These are phyloP conservation scores for Cyclaneusma minus DNA, from an alignment of 2,329 filamentous ascomycete genomes.

Conservation along the genomic window DNA sequence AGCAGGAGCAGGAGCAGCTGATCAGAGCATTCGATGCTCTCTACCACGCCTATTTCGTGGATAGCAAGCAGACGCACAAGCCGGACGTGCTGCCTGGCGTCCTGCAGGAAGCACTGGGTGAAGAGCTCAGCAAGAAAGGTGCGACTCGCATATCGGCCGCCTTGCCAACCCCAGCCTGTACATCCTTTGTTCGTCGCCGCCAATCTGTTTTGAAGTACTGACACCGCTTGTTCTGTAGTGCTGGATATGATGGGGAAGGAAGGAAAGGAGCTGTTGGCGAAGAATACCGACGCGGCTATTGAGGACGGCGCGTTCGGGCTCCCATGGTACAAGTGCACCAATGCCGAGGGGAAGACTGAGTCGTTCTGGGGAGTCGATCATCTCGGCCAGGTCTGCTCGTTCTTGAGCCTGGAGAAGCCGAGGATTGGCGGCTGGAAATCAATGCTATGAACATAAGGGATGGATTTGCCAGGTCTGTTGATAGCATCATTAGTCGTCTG, in stretches of 20 bases:
- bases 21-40: conserved; percentile 10
- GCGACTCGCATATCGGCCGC: too few species aligned
- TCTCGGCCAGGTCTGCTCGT: conserved; percentile 35
- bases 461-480: too few species aligned
- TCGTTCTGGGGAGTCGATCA: conserved; percentile 46
- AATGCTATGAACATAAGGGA: too few species aligned
- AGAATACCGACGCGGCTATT: conserved; percentile 35
- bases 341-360: conserved; percentile 34
- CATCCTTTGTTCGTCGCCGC: too few species aligned
- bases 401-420: conserved; percentile 31
- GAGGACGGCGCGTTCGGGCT: conserved; percentile 41
- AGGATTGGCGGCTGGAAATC: conserved; percentile 12
- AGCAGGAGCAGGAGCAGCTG: conserved; percentile 6
- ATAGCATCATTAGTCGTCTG: too few species aligned
- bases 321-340: conserved; percentile 42
- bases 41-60: conserved; percentile 12
- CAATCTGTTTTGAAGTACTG: too few species aligned
- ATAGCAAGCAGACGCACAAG: conserved; percentile 9
- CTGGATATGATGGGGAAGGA: conserved; percentile 9
- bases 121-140: conserved; percentile 25
- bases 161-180: too few species aligned
- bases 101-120: conserved; percentile 28
- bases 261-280: conserved; percentile 19
- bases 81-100: conserved; percentile 15
- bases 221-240: conserved; percentile 4